phyloP scores from a whole-genome alignment of 176 grass and related monocot genomes.

The Luzula sylvatica region DNA sequence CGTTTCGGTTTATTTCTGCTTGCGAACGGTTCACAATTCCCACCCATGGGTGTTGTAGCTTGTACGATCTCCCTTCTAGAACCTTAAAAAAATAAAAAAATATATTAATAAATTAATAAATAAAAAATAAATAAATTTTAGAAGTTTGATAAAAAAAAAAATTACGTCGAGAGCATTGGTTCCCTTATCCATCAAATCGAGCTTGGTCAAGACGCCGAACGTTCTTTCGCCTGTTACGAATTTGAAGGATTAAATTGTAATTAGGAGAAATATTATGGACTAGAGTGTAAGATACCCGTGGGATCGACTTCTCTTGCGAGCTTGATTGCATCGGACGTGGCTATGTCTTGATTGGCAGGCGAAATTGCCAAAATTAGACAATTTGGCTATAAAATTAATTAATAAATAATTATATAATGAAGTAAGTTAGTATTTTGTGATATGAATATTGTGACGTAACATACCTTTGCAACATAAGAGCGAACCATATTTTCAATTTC shows the following conservation, averaged over 20 bases:
- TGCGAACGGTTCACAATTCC: constrained; percentile 91
- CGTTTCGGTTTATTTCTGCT: constrained; percentile 79
- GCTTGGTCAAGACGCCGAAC: constrained; percentile 76
- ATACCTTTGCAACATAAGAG: constrained; percentile 82
- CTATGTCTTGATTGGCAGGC: constrained; percentile 97
- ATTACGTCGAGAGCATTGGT: constrained; percentile 77
- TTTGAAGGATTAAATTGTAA: neutral
- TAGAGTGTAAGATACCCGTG: constrained; percentile 38
- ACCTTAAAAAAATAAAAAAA: constrained; percentile 32
- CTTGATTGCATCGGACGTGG: constrained; percentile 96
- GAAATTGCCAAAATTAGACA: constrained; percentile 78
- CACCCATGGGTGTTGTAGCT: constrained; percentile 77
- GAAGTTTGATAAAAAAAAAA: constrained; percentile 6
- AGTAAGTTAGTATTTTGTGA: neutral
- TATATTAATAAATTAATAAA: constrained; percentile 1
- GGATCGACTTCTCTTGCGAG: constrained; percentile 83
- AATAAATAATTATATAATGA: neutral
- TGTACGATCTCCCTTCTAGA: constrained; percentile 81
- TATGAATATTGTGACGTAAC: neutral
- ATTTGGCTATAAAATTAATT: constrained; percentile 56
- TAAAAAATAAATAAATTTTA: too few species aligned
- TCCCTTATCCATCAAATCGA: constrained; percentile 89
- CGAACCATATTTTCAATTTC: constrained; percentile 88
- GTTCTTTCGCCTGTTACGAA: constrained; percentile 61
- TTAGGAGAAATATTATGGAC: neutral